A percentile compares a stretch with the other conserved stretches of the same genome.
phyloP scores from a whole-genome alignment of 768 basidiomycete species.

The Termitomyces sp. region DNA sequence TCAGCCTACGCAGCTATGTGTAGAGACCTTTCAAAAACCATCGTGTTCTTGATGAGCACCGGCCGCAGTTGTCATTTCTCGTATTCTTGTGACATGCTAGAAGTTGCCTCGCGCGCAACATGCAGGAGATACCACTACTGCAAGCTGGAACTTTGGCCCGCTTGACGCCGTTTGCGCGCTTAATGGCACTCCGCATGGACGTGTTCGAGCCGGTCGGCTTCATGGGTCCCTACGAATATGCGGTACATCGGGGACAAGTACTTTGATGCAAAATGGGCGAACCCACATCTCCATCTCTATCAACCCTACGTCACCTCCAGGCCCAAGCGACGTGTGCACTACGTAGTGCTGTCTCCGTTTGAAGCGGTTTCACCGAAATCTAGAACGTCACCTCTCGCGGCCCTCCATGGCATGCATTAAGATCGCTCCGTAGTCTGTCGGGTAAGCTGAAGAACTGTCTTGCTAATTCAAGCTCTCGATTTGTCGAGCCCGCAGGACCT shows the following conservation, averaged over 20 bases:
- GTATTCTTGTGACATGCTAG: conserved; percentile 7
- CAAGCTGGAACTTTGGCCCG: background rate
- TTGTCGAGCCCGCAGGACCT: background rate
- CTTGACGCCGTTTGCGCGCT: background rate
- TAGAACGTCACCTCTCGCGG: background rate
- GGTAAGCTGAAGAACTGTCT: background rate
- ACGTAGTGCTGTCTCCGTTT: conserved; percentile 9
- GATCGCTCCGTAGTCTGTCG: conserved; percentile 1
- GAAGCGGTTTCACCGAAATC: conserved; percentile 11
- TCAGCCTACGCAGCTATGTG: conserved; percentile 4
- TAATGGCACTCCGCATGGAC: background rate
- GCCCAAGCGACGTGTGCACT: conserved; percentile 12
- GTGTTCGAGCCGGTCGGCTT: background rate
- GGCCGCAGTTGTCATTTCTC: conserved; percentile 6
- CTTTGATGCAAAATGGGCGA: background rate
- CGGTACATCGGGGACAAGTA: conserved; percentile 5
- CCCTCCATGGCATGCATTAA: background rate
- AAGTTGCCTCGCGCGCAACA: background rate
- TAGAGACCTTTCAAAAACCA: conserved; percentile 8
- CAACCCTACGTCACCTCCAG: conserved; percentile 18
- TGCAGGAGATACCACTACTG: background rate
- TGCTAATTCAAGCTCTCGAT: background rate
- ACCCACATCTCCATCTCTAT: conserved; percentile 14
- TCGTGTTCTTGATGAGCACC: background rate
- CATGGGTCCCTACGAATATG: conserved; percentile 4